A percentile compares a stretch with the other conserved stretches of the same genome.
Conservation (phyloP, 2,329 filamentous ascomycete species). For the Madurella mycetomatis region DNA sequence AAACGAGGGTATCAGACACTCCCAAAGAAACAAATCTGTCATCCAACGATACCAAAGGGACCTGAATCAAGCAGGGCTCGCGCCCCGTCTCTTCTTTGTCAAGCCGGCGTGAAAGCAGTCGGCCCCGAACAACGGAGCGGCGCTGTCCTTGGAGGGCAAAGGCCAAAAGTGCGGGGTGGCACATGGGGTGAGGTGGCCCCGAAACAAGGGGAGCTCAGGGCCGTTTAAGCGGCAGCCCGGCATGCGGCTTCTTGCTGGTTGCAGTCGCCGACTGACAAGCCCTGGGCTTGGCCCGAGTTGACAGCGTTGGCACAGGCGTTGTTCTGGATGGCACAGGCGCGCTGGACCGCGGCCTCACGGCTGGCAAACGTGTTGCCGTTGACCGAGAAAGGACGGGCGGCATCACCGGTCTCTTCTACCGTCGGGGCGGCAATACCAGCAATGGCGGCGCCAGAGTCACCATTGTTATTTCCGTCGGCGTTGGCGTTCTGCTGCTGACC, state of each 20-base stretch:
- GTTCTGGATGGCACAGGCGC: conserved; percentile 61
- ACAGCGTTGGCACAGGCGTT: conserved; percentile 55
- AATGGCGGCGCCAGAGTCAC: conserved; percentile 39
- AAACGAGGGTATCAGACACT: conserved; percentile 3
- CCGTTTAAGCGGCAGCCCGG: conserved; percentile 27
- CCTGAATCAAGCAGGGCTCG: conserved; percentile 4
- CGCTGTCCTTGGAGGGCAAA: not conserved
- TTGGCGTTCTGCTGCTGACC: conserved; percentile 8
- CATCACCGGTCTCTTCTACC: conserved; percentile 45
- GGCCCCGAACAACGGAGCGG: conserved; percentile 1
- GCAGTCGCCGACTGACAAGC: conserved; percentile 48
- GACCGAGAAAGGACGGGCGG: conserved; percentile 50
- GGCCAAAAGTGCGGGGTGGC: conserved; percentile 2
- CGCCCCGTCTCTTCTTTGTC: not conserved
- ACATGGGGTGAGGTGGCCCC: not conserved
- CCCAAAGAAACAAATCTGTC: not conserved
- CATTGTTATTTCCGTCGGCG: conserved; percentile 8
- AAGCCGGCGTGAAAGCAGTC: not conserved
- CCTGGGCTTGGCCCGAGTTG: conserved; percentile 44
- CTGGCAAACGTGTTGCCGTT: conserved; percentile 56
- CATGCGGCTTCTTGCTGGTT: conserved; percentile 48
- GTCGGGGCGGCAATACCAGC: conserved; percentile 50
- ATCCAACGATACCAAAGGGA: not conserved
- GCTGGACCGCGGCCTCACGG: conserved; percentile 50
- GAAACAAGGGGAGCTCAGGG: not conserved